A percentile compares a stretch with the other conserved stretches of the same genome.
phyloP scores from a whole-genome alignment of 441 rosid genomes.

The Manihot esculenta region DNA sequence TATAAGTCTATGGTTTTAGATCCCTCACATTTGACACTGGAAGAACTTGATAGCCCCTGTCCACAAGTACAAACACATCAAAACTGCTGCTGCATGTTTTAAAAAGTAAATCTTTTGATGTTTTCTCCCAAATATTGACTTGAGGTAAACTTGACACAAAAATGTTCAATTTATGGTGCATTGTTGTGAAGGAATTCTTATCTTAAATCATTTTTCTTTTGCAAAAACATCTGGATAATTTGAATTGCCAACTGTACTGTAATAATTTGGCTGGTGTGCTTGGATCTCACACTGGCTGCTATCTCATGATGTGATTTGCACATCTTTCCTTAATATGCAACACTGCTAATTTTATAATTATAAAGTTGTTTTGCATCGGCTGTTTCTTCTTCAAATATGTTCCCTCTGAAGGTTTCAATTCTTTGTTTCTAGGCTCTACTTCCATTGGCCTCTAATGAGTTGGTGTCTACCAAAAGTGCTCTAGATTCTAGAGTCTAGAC shows the following conservation, averaged over 20 bases:
- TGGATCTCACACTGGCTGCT: conserved; percentile 13
- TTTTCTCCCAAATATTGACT: conserved; percentile 1
- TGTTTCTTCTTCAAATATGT: conserved; percentile 12
- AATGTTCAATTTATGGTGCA: neutral
- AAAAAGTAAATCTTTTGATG: neutral
- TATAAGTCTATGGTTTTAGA: too few relatives aligned
- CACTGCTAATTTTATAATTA: neutral
- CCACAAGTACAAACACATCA: neutral
- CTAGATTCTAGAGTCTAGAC: too few relatives aligned
- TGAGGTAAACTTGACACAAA: neutral
- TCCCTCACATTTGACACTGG: neutral
- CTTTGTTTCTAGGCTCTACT: conserved; percentile 73
- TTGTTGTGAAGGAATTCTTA: neutral
- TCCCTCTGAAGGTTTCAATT: conserved; percentile 23
- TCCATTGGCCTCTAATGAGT: conserved; percentile 90
- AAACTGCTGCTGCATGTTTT: neutral
- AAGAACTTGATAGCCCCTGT: neutral
- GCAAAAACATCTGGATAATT: conserved; percentile 10
- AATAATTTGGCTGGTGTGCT: conserved; percentile 5
- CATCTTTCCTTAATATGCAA: neutral
- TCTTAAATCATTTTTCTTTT: neutral
- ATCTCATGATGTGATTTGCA: conserved; percentile 3
- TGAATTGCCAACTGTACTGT: conserved; percentile 11
- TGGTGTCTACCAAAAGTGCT: conserved; percentile 79
- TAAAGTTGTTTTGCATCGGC: neutral